Base-by-base conservation (phyloP, 2,329 filamentous ascomycete genomes). In the Hypoxylon sp. region DNA sequence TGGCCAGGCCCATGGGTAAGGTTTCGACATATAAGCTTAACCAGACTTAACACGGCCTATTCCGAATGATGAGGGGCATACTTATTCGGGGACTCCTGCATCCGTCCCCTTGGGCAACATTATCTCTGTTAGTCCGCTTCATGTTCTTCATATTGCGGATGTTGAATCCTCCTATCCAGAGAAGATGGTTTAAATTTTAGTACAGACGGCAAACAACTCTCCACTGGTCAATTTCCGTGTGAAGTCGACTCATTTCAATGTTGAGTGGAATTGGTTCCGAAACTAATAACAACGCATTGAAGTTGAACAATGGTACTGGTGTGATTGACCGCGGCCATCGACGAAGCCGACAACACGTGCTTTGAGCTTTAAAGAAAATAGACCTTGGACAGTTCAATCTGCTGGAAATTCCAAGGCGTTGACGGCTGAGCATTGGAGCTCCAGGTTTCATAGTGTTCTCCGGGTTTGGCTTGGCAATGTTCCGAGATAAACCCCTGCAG, bases 381-480 rank as follows among this genome's bases (percentile, higher is more conserved):
- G 51, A 19, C 50, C 43, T 46, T 2, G 25, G 1, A 34, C 3
- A 21, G 25, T 11, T 10, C 5, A 30, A 49, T 21, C 45, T 49
- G 28, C 28, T 58, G 23, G 34, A 21, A 45, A 60, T 48, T 46
- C n/a, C 14, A 49, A 25, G 56, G 34, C 28, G 34, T 55, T 7
- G 57, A 56, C 30, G 36, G 23, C 23, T 58, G 48, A 64, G 48
- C 51, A 52, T 65, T 55, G 49, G 60, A 38, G 41, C 36, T 19
- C 38, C 14, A 49, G 41, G 67, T 69, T 69, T 69, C 67, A 69
- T 67, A 59, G 28, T 43, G 21, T 41, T 65, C 65, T 65, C 64
- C 60, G 60, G 60, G 67, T 69, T 69, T 69, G 64, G 67, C 67
- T 69, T 69, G 67, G 67, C 67, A 62, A 34, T 60, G 36, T 52